Conservation (phyloP, 495 filamentous ascomycete genomes). For the Glonium stellatum region DNA sequence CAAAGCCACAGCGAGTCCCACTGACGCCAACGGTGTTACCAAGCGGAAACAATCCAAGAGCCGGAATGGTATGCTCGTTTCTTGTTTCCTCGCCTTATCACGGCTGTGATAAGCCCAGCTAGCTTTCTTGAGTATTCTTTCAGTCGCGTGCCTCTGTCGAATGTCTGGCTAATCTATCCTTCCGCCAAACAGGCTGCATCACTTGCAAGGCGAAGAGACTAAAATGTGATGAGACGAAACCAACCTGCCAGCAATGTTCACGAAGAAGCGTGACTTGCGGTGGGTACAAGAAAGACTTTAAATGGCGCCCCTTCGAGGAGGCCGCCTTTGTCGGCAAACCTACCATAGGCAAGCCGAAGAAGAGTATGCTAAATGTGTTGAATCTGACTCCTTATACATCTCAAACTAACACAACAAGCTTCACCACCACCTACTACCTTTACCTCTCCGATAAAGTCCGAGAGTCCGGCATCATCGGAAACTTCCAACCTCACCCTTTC, state of each 20-base stretch:
- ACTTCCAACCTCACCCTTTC: constrained; percentile 7
- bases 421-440: constrained; percentile 14
- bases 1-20: constrained; percentile 19
- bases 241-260: constrained; percentile 65
- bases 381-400: background rate
- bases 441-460: background rate
- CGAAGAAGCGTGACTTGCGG: constrained; percentile 65
- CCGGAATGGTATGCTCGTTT: constrained; percentile 59
- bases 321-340: constrained; percentile 49
- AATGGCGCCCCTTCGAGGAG: constrained; percentile 76
- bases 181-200: constrained; percentile 54
- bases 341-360: constrained; percentile 41
- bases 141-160: background rate
- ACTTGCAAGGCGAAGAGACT: constrained; percentile 77
- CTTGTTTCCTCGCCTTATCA: constrained; percentile 10
- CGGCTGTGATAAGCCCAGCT: constrained; percentile 11
- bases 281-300: constrained; percentile 78
- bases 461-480: constrained; percentile 8
- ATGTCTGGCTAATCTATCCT: constrained; percentile 29
- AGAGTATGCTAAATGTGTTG: constrained; percentile 37
- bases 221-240: constrained; percentile 77
- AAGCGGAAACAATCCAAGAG: constrained; percentile 80
- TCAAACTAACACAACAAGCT: constrained; percentile 1
- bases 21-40: constrained; percentile 28
- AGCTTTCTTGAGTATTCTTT: background rate